Base-by-base conservation (phyloP, 495 filamentous ascomycete species). In the Penicillium paxilli region DNA sequence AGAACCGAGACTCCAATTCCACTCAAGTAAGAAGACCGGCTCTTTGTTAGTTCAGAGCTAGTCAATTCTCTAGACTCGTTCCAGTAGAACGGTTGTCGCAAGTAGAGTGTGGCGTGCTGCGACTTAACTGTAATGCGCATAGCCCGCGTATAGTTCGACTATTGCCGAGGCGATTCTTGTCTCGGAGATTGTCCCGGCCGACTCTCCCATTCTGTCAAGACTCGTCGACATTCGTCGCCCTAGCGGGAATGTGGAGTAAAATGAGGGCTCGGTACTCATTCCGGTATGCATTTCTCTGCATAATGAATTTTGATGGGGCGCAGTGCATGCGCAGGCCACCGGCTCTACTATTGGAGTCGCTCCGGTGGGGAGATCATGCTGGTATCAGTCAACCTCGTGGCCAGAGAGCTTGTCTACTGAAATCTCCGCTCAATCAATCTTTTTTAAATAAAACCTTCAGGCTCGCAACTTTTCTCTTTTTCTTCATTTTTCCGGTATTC, bases 381-480 rank as follows among this genome's bases (percentile, higher is more conserved):
- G 37, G 38, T 30, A 20, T n/a, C 40, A 16, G 48, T 47, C 55
- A 52, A 58, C 19, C 49, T 53, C 55, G 44, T 58, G 49, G 44
- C 8, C 11, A 17, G n/a, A 17, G 22, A 57, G 48, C 42, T 50
- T 50, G 23, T 23, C 40, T 42, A 14, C 17, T 14, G 2, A 37
- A 37, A 12, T 38, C 40, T 42, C 40, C 23, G 35, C 33, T n/a
- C n/a, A n/a, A n/a, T n/a, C n/a, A n/a, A 10, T 22, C 23, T 14
- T 25, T 38, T 59, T 44, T n/a, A n/a, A n/a, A n/a, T n/a, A n/a
- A 51, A 54, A 63, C 33, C 54, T 25, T 42, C 21, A n/a, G n/a
- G n/a, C 16, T 38, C 35, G 35, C 35, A 7, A 16, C 17, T n/a
- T 19, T 38, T 38, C 35, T 38, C n/a, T 19, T 38, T n/a, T 16